Conservation (phyloP, 148 eudicot species). For the Rhododendron ferrugineum region DNA sequence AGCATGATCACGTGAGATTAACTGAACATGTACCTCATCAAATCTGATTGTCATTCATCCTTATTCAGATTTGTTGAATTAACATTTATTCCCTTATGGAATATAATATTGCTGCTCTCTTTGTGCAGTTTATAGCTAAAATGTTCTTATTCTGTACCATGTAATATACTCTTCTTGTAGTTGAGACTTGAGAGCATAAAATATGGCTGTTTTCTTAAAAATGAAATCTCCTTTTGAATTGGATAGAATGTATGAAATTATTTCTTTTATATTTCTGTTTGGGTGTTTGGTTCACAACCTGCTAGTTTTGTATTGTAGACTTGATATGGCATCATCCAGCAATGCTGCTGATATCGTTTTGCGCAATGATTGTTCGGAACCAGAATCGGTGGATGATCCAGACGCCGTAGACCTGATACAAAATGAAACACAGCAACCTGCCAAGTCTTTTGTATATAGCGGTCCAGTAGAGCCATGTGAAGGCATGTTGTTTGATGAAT, state of each 20-base stretch:
- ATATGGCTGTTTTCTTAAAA: not conserved
- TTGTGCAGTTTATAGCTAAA: not conserved
- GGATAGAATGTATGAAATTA: not conserved
- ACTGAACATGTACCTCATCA: not conserved
- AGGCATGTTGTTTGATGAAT: constrained; percentile 1
- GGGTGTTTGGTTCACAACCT: not conserved
- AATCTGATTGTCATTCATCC: not conserved
- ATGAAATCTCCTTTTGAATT: not conserved
- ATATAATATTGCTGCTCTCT: not conserved
- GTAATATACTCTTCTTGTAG: not conserved
- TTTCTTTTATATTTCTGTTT: not conserved
- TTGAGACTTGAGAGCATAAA: not conserved
- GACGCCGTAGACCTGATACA: not conserved
- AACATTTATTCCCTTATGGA: not conserved
- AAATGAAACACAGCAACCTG: not conserved
- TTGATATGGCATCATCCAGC: not conserved
- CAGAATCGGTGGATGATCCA: not conserved
- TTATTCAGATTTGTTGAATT: not conserved
- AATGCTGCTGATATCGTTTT: not conserved
- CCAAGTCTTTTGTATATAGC: not conserved
- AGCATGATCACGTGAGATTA: not conserved
- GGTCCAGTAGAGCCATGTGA: not conserved
- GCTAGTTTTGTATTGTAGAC: not conserved
- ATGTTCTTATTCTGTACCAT: not conserved
- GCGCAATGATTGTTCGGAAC: not conserved